Conservation (phyloP, 2,329 filamentous ascomycete genomes). For the Botrytis fabae region DNA sequence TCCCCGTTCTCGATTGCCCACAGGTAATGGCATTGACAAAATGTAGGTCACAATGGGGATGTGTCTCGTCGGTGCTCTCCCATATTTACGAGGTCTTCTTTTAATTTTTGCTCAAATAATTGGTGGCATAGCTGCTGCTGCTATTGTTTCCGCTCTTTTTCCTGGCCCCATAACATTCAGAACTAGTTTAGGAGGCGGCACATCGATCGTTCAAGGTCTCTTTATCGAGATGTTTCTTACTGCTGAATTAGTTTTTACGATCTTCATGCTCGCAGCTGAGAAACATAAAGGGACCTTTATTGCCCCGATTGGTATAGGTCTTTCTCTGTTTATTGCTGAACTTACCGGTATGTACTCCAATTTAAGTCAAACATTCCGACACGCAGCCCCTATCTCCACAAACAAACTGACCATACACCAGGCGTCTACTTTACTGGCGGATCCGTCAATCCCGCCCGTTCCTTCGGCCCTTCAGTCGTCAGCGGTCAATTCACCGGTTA, state of each 20-base stretch:
- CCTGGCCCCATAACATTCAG: constrained; percentile 49
- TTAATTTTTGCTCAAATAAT: constrained; percentile 42
- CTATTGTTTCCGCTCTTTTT: constrained; percentile 34
- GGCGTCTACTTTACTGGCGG: constrained; percentile 52
- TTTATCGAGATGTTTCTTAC: constrained; percentile 53
- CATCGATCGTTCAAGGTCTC: constrained; percentile 47
- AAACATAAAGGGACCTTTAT: constrained; percentile 51
- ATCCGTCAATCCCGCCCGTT: constrained; percentile 50
- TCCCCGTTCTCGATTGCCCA: background rate
- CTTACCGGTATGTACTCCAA: constrained; percentile 41
- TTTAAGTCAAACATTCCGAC: constrained; percentile 35
- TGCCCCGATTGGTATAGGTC: constrained; percentile 50
- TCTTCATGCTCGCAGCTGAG: constrained; percentile 53
- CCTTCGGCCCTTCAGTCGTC: constrained; percentile 50
- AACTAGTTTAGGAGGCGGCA: constrained; percentile 45
- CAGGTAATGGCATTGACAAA: constrained; percentile 44
- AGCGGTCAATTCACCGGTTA: constrained; percentile 45
- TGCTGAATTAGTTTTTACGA: constrained; percentile 50
- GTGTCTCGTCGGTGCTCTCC: constrained; percentile 42
- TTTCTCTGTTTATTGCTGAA: constrained; percentile 50
- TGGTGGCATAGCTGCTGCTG: constrained; percentile 44
- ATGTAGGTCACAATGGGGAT: constrained; percentile 42
- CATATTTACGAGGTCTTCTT: constrained; percentile 38
- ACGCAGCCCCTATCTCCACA: too few relatives aligned
- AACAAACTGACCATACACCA: background rate